Evolutionary conservation across 768 basidiomycete species (phyloP).

Genomic region (Boletellus emodensis): DNA sequence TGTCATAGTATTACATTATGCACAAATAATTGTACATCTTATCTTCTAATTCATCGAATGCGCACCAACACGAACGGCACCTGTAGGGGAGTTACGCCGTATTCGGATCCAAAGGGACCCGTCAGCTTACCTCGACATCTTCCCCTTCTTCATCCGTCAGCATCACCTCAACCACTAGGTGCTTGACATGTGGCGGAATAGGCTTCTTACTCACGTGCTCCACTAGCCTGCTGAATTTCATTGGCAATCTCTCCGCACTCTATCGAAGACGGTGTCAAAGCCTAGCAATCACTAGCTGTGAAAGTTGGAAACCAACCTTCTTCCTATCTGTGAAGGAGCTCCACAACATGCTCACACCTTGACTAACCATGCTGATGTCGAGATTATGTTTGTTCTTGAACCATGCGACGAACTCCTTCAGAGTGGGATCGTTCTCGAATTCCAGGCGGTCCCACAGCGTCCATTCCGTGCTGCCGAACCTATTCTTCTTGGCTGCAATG

Average conservation of each 20-base stretch:
- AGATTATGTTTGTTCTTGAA: conserved; percentile 84
- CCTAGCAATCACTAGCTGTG: neutral
- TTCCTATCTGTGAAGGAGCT: conserved; percentile 89
- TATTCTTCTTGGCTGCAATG: conserved; percentile 81
- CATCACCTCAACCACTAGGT: conserved; percentile 93
- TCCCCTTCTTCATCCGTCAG: conserved; percentile 87
- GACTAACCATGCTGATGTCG: conserved; percentile 92
- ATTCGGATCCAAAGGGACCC: neutral
- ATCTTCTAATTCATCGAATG: conserved; percentile 37
- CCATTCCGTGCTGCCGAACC: conserved; percentile 89
- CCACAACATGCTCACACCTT: conserved; percentile 98
- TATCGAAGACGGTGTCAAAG: conserved; percentile 29
- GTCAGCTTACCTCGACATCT: conserved; percentile 77
- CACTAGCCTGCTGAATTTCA: conserved; percentile 89
- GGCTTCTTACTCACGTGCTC: conserved; percentile 95
- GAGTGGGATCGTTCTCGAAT: conserved; percentile 83
- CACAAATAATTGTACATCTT: neutral
- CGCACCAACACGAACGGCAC: conserved; percentile 81
- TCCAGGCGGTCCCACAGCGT: conserved; percentile 98
- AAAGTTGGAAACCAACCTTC: conserved; percentile 55
- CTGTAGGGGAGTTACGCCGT: conserved; percentile 31
- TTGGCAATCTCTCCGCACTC: conserved; percentile 82
- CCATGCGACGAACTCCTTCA: conserved; percentile 78
- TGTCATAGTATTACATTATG: conserved; percentile 5
- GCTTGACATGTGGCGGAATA: conserved; percentile 75